phyloP scores from a whole-genome alignment of 2,329 filamentous ascomycete species.

The Nemania serpens region DNA sequence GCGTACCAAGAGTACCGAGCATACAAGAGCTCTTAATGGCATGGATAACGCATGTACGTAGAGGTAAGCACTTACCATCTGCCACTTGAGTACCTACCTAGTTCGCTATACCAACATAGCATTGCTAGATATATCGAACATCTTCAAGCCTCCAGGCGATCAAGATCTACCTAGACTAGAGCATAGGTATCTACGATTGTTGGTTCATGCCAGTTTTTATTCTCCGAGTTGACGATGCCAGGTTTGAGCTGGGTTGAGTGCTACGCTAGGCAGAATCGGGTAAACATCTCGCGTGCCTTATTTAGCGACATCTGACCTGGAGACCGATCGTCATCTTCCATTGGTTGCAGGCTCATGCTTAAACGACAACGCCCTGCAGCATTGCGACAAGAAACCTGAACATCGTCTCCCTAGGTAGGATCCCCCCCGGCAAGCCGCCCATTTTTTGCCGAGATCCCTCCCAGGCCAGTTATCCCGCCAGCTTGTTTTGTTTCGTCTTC shows the following conservation, averaged over 20 bases:
- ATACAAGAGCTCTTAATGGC: too few relatives aligned
- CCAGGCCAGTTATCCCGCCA: constrained; percentile 7
- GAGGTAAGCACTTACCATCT: too few relatives aligned
- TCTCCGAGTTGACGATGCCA: constrained; percentile 18
- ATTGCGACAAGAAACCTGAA: constrained; percentile 7
- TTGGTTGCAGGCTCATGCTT: constrained; percentile 28
- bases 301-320: constrained; percentile 33
- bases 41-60: too few relatives aligned
- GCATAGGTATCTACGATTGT: neutral
- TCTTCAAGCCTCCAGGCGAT: neutral
- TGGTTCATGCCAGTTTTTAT: constrained; percentile 9
- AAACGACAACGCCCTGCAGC: constrained; percentile 32
- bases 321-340: constrained; percentile 29
- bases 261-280: constrained; percentile 23
- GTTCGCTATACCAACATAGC: too few relatives aligned
- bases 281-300: constrained; percentile 20
- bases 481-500: constrained; percentile 4
- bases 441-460: neutral
- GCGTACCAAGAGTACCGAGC: too few relatives aligned
- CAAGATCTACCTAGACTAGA: neutral
- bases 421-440: constrained; percentile 1
- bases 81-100: too few relatives aligned
- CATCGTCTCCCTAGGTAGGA: constrained; percentile 14
- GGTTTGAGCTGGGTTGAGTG: neutral
- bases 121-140: too few relatives aligned